Evolutionary conservation across 805 yeast genomes (phyloP), one percentile per base, ranked within the genome.

Genomic region (Debaryomyces hansenii): DNA sequence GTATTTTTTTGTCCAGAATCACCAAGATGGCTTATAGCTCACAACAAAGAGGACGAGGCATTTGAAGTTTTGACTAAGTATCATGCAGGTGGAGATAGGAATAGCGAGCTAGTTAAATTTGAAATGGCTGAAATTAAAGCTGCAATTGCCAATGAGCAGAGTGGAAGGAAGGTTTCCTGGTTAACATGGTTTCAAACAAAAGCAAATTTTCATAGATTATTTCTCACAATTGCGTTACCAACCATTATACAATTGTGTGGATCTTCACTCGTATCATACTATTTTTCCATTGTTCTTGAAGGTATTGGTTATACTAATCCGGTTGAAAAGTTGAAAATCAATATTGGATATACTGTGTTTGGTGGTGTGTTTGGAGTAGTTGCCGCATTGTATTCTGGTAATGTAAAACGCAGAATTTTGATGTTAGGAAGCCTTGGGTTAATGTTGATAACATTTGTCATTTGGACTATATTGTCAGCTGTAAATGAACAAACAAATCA

Each of bases 331-430:
- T 68, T 78, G 45, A 59, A 73, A 41, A 70, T 78, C 57, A 79
- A 79, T 56, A 81, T 78, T 45, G 73, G 75, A 48, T 67, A 77
- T 50, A 72, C 69, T 70, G 61, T 74, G 47, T 78, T 66, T 60
- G 76, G 77, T 64, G 70, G 72, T 50, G 62, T 61, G 18, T 51
- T 64, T 41, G 56, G 68, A 8, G 38, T 49, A 35, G 42, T 45
- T 6, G 53, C 55, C 45, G 60, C 67, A 14, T 43, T 53, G 3
- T 44, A 50, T 11, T 52, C 49, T 27, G 53, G 47, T 37, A 41
- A 37, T n/a, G 57, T 65, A 46, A 64, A 59, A 36, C 52, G 70
- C 49, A 59, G 67, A 51, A 53, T 62, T 1, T 37, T 63, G 45
- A 62, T 66, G 40, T 33, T 66, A 10, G 37, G 51, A 15, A 60